Evolutionary conservation across 164 flowering plant species (phyloP), one percentile per base, ranked within the genome.

Genomic region (Nymphaea colorata): DNA sequence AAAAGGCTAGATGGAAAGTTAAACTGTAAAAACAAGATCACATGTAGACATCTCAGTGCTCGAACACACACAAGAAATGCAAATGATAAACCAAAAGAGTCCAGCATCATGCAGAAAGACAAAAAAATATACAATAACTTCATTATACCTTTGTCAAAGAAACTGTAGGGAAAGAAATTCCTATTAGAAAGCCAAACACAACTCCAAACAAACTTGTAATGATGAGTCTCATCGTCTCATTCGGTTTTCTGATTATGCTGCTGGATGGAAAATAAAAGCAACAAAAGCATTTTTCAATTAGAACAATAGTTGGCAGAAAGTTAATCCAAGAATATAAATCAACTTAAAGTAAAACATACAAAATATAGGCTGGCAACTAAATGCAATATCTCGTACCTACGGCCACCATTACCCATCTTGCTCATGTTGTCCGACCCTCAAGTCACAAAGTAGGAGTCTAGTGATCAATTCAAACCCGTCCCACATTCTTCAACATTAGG

Each of bases 171-270:
- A 89, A 87, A 4, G 97, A 87, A 72, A 84, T 68, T 59, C 98
- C 97, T 68, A 91, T 45, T 72, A 89, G 82, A 76, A 85, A 89
- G 43, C 98, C 98, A 80, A 89, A 79, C 4, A 86, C 73, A 44
- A 90, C 74, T 70, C 97, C 98, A 68, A 91, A 62, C 64, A 90
- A 74, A 44, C 93, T 83, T 41, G 90, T 78, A 16, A 87, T 61
- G 42, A 94, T 43, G 45, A 89, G 75, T 72, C 89, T 84, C 16
- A 83, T 82, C 66, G 80, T 71, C 12, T 84, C 96, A 76, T 82
- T 85, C 59, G 95, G 76, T 71, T 74, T 85, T 64, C 76, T 89
- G 41, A 61, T 36, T 67, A 64, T 76, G 64, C 86, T 90, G 73
- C 98, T 89, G 92, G 70, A 62, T 8, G 25, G 64, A 61, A 61